phyloP scores from a whole-genome alignment of 164 flowering plant genomes.

The Pachysandra terminalis region DNA sequence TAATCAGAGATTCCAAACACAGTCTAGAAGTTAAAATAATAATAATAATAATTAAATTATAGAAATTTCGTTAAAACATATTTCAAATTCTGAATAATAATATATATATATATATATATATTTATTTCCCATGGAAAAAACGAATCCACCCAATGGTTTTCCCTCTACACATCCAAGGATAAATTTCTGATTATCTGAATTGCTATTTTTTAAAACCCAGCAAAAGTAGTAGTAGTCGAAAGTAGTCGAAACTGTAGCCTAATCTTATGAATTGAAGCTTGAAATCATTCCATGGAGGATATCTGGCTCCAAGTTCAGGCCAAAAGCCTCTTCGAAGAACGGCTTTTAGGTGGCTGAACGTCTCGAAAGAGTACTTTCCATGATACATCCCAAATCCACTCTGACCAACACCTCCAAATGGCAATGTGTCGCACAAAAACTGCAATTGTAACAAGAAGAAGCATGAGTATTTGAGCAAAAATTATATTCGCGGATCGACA shows the following conservation, averaged over 20 bases:
- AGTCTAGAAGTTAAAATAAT: no score
- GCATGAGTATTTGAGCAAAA: no score
- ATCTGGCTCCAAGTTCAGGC: slow-evolving; percentile 55
- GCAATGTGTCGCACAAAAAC: slow-evolving; percentile 55
- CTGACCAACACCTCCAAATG: slow-evolving; percentile 90
- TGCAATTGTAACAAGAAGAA: slow-evolving; percentile 31
- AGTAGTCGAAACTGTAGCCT: slow-evolving; percentile 44
- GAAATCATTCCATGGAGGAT: slow-evolving; percentile 80
- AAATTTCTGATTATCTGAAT: no score
- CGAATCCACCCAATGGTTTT: no score
- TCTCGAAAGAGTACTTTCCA: slow-evolving; percentile 85
- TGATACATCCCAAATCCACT: slow-evolving; percentile 92
- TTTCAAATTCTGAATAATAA: no score
- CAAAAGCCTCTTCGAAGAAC: slow-evolving; percentile 47
- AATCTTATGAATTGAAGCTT: slow-evolving; percentile 53
- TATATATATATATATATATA: no score
- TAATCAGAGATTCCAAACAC: no score
- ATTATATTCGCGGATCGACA: no score
- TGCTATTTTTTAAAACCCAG: slow-evolving; percentile 44
- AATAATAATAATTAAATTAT: no score
- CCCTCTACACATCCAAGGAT: no score
- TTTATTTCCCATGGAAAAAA: no score
- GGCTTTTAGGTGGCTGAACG: slow-evolving; percentile 86
- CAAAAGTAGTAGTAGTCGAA: slow-evolving; percentile 39
- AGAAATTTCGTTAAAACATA: no score